These are phyloP conservation scores for Hypoxylon sp. DNA, from an alignment of 2,329 filamentous ascomycete genomes.

Conservation along the genomic window DNA sequence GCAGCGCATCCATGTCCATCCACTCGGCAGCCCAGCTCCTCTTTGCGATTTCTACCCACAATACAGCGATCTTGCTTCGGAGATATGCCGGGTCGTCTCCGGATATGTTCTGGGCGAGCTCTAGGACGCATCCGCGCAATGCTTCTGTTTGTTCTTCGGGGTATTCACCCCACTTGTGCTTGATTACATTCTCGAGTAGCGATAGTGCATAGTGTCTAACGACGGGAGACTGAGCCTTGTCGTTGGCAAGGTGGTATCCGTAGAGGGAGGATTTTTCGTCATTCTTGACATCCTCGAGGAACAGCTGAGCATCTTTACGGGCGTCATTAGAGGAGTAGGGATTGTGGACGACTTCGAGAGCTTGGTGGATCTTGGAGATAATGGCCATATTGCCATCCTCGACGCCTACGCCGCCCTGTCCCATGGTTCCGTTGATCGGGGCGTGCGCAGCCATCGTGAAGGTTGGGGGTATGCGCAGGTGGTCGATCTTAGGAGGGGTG, in stretches of 20 bases:
- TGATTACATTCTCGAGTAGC: constrained; percentile 88
- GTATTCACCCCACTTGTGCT: constrained; percentile 84
- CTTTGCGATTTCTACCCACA: constrained; percentile 97
- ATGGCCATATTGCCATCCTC: constrained; percentile 58
- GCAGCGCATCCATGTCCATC: constrained; percentile 90
- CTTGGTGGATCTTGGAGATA: constrained; percentile 80
- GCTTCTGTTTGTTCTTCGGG: constrained; percentile 73
- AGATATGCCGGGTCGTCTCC: constrained; percentile 83
- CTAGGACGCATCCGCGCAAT: constrained; percentile 80
- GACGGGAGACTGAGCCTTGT: constrained; percentile 79
- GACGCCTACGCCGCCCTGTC: constrained; percentile 51
- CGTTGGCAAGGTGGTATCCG: constrained; percentile 84
- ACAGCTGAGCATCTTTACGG: constrained; percentile 84
- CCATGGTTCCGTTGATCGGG: constrained; percentile 48
- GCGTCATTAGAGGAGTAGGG: constrained; percentile 83
- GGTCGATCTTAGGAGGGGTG: constrained; percentile 45
- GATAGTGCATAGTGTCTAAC: constrained; percentile 95
- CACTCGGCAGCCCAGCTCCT: constrained; percentile 92
- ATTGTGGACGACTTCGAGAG: constrained; percentile 88
- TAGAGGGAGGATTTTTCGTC: constrained; percentile 83
- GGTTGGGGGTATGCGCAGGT: constrained; percentile 31
- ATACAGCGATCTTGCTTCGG: constrained; percentile 90
- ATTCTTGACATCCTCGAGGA: constrained; percentile 87
- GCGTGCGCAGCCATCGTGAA: constrained; percentile 44
- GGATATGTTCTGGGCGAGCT: constrained; percentile 78